Evolutionary conservation across 805 yeast genomes (phyloP).

Genomic region (Komagataella mondaviorum): DNA sequence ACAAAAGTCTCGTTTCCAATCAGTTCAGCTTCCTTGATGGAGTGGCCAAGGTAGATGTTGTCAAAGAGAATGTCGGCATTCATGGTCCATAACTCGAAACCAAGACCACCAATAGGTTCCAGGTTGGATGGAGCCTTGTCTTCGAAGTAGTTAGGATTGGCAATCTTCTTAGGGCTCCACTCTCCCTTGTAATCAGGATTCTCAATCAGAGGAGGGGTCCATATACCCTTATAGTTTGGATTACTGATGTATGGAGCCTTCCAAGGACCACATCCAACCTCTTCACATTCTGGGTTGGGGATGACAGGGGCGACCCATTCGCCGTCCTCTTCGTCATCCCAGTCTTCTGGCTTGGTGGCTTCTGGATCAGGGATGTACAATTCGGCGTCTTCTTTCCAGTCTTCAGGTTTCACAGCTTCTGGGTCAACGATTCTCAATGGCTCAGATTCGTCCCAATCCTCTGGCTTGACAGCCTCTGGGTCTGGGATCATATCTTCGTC

Average conservation of each 20-base stretch:
- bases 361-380: slow-evolving; percentile 54
- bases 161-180: slow-evolving; percentile 56
- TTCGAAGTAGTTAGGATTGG: slow-evolving; percentile 59
- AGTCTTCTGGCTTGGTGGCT: slow-evolving; percentile 54
- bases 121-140: slow-evolving; percentile 45
- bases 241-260: slow-evolving; percentile 50
- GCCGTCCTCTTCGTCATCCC: slow-evolving; percentile 91
- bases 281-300: slow-evolving; percentile 59
- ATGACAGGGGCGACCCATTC: slow-evolving; percentile 65
- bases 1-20: slow-evolving; percentile 68
- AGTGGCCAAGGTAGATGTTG: slow-evolving; percentile 77
- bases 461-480: slow-evolving; percentile 59
- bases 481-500: slow-evolving; percentile 57
- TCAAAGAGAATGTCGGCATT: slow-evolving; percentile 63
- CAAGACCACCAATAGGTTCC: slow-evolving; percentile 65
- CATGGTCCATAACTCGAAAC: slow-evolving; percentile 87
- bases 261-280: slow-evolving; percentile 78
- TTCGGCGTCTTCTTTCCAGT: slow-evolving; percentile 62
- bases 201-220: slow-evolving; percentile 52
- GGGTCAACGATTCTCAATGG: slow-evolving; percentile 59
- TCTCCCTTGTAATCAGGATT: slow-evolving; percentile 74
- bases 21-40: slow-evolving; percentile 69
- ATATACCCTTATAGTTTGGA: slow-evolving; percentile 64
- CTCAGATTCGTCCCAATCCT: slow-evolving; percentile 69
- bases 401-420: slow-evolving; percentile 51